A percentile compares a stretch with the other conserved stretches of the same genome.
These are phyloP conservation scores for Amylostereum chailletii DNA, from an alignment of 1,284 basidiomycete species.

Conservation along the genomic window DNA sequence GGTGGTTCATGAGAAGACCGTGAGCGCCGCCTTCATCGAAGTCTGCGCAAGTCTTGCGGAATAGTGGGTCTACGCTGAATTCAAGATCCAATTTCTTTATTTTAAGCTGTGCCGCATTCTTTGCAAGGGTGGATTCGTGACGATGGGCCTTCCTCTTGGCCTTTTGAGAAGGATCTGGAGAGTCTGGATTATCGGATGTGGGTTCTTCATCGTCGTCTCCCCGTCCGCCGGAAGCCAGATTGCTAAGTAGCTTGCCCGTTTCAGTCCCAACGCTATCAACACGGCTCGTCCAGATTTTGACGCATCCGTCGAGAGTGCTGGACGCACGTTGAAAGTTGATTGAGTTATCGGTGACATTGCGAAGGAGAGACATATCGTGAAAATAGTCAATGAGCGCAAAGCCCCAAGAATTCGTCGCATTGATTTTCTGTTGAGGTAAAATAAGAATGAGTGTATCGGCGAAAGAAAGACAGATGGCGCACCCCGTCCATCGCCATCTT, in stretches of 20 bases:
- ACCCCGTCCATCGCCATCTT: slow-evolving; percentile 99
- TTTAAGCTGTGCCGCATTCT: slow-evolving; percentile 72
- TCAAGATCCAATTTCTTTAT: slow-evolving; percentile 94
- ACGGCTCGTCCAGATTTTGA: slow-evolving; percentile 99
- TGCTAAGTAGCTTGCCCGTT: slow-evolving; percentile 91
- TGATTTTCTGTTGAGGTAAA: slow-evolving; percentile 82
- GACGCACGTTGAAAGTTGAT: slow-evolving; percentile 99
- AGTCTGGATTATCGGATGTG: slow-evolving; percentile 55
- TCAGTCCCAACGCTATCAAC: slow-evolving; percentile 97
- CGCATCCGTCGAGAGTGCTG: slow-evolving; percentile 95
- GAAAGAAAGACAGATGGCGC: slow-evolving; percentile 21
- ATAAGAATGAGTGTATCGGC: slow-evolving; percentile 2
- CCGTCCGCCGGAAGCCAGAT: slow-evolving; percentile 68
- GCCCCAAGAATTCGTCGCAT: slow-evolving; percentile 95
- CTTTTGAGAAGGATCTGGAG: slow-evolving; percentile 49
- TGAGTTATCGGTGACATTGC: slow-evolving; percentile 84
- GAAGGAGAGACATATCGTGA: slow-evolving; percentile 95
- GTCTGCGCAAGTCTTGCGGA: slow-evolving; percentile 96
- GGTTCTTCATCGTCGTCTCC: slow-evolving; percentile 48
- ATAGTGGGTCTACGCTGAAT: slow-evolving; percentile 93
- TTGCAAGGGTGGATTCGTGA: slow-evolving; percentile 78
- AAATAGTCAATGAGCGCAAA: slow-evolving; percentile 99
- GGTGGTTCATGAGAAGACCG: slow-evolving; percentile 90
- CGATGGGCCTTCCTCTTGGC: slow-evolving; percentile 51
- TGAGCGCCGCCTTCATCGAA: slow-evolving; percentile 98